These are phyloP conservation scores for Pochonia chlamydosporia DNA, from an alignment of 2,329 filamentous ascomycete genomes.

Conservation along the genomic window DNA sequence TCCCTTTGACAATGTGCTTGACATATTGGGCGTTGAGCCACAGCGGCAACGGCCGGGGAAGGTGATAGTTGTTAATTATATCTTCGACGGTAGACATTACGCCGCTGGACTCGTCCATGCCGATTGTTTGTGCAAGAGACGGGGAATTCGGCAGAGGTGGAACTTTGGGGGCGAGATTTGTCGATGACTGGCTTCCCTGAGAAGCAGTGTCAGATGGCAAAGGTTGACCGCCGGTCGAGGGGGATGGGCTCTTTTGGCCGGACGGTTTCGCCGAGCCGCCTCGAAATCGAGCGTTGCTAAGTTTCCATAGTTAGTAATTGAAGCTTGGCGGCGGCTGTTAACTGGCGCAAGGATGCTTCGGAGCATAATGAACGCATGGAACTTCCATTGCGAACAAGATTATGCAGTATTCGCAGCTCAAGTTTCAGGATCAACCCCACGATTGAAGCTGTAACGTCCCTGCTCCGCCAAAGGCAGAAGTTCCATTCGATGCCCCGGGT, in stretches of 20 bases:
- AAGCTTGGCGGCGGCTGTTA: conserved; percentile 4
- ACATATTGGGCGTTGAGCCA: conserved; percentile 73
- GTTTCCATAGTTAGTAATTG: conserved; percentile 20
- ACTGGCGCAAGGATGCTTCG: neutral
- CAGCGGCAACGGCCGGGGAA: conserved; percentile 62
- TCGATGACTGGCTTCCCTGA: conserved; percentile 45
- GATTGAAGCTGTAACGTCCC: no score
- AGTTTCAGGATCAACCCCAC: neutral
- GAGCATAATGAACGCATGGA: neutral
- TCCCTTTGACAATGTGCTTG: conserved; percentile 89
- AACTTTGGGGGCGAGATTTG: conserved; percentile 50
- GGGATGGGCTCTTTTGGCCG: conserved; percentile 46
- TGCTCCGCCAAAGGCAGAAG: no score
- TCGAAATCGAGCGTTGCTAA: conserved; percentile 53
- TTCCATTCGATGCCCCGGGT: no score
- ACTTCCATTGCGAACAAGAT: neutral
- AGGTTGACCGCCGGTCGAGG: conserved; percentile 39
- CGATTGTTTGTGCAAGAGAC: conserved; percentile 60
- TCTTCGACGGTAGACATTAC: conserved; percentile 45
- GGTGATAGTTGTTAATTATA: conserved; percentile 53
- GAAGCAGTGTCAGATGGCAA: conserved; percentile 35
- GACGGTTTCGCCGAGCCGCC: conserved; percentile 47
- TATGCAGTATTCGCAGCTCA: neutral
- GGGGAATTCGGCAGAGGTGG: conserved; percentile 59
- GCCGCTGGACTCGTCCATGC: conserved; percentile 57